Evolutionary conservation across 1,284 basidiomycete species (phyloP), one percentile per base, ranked within the genome.

Genomic region (Leccinum fuscescens): DNA sequence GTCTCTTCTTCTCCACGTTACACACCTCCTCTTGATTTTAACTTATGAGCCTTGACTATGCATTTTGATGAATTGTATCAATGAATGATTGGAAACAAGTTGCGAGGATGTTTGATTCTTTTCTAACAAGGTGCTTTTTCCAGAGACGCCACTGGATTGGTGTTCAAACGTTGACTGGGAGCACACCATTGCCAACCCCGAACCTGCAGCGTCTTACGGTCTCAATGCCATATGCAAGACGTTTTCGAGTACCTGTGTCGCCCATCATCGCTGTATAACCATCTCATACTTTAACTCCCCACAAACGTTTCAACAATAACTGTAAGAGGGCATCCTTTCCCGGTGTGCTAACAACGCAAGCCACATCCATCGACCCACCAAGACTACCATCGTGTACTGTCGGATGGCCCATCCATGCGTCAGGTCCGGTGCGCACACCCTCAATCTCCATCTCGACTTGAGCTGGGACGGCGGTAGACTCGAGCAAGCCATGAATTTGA

Each of bases 301-400:
- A 90, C 11, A 90, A 77, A 57, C 86, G 78, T 60, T 77, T 66
- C 12, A 82, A 66, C 63, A 90, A 66, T 11, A 85, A 62, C 27
- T 73, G 66, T 17, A 89, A 65, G 48, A 90, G 75, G 0, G 62
- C 71, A 27, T 74, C 73, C 9, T 80, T 74, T 4, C 88, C 88
- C 15, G 88, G 89, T 7, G 87, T 90, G 48, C 75, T 62, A 27
- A 76, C 76, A 29, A 90, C 68, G 61, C 83, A 85, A 31, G 78
- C 70, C n/a, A 90, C 77, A 8, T 84, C 85, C 57, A 66, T 65
- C 27, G 68, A 65, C 35, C 59, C 64, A 48, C 64, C 62, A 46
- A 69, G 56, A 53, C 64, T 64, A 22, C 65, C 61, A 24, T 69
- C 61, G 39, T 72, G 62, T 2, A 58, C 57, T 3, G 62, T 64